Base-by-base conservation (phyloP, 441 rosid species). In the Daphne laureola region DNA sequence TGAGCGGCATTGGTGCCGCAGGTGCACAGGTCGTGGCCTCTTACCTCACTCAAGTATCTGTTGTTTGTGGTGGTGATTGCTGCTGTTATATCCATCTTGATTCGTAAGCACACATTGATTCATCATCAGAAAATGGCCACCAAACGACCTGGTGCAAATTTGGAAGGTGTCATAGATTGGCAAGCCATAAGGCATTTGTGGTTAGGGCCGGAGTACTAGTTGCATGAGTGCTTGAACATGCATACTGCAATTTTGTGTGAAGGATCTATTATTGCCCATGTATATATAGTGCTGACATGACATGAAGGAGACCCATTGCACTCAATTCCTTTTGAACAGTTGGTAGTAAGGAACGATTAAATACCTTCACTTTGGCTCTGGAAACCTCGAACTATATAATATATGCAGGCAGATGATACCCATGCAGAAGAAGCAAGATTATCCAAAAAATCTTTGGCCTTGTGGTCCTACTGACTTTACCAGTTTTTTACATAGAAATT, bases 321-420 rank as follows among this genome's bases (percentile, higher is more conserved):
- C 38, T 31, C 38, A 31, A 31, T 9, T 31, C 9, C 9, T 31
- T 4, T 31, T 9, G 38, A 31, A 1, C 38, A 11, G 38, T 31
- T 31, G 38, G 38, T n/a, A n/a, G n/a, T 31, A 31, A 31, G 38
- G 12, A 7, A 31, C 0, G 25, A 13, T 17, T 0, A 25, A 25
- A 53, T 49, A 84, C 97, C 97, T 73, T 80, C 78, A 51, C 83
- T 82, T 63, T 55, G 75, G 65, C 69, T 64, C 27, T 58, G 49
- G 62, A 90, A 86, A 42, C 95, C 95, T 56, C 43, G 79, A 62
- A 84, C 68, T n/a, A n/a, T n/a, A n/a, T n/a, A n/a, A n/a, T n/a
- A n/a, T 49, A 84, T 15, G 61, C 95, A 84, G 9, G 90, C 93
- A 71, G n/a, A n/a, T n/a, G 78, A 77, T 41, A 80, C 23, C 97